These are phyloP conservation scores for Tetracladium maxilliforme DNA, from an alignment of 2,329 filamentous ascomycete genomes.

Conservation along the genomic window DNA sequence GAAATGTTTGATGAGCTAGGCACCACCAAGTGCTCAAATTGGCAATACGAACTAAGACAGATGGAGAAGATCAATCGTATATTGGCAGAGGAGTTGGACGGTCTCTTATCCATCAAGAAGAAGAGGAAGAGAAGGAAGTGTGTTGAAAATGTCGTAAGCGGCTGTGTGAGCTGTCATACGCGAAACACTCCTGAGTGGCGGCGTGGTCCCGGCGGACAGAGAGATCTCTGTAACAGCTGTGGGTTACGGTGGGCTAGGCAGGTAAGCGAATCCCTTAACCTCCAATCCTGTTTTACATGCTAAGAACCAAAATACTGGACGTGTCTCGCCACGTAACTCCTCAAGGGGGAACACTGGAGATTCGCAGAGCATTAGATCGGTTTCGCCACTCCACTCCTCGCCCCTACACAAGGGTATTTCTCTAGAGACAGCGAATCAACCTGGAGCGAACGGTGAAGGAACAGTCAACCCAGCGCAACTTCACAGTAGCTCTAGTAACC, in stretches of 20 bases:
- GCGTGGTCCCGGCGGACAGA: conserved; percentile 78
- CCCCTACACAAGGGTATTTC: conserved; percentile 23
- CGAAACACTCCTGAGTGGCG: conserved; percentile 88
- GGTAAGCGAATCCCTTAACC: too few species aligned
- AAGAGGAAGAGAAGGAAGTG: conserved; percentile 89
- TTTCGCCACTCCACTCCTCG: conserved; percentile 35
- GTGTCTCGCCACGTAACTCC: conserved; percentile 44
- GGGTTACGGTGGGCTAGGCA: conserved; percentile 91
- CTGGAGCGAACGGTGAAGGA: too few species aligned
- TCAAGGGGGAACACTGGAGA: conserved; percentile 32
- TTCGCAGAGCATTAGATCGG: conserved; percentile 35
- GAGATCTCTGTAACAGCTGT: conserved; percentile 92
- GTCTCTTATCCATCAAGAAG: conserved; percentile 71
- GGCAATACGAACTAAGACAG: conserved; percentile 89
- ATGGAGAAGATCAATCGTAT: conserved; percentile 84
- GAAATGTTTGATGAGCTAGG: conserved; percentile 89
- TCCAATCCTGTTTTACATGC: too few species aligned
- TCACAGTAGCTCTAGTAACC: too few species aligned
- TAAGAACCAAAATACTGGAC: too few species aligned
- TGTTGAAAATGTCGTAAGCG: conserved; percentile 65
- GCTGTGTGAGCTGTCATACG: conserved; percentile 88
- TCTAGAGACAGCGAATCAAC: too few species aligned
- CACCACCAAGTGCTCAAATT: conserved; percentile 81
- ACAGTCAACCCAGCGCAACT: too few species aligned
- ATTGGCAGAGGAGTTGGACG: conserved; percentile 74